phyloP scores from a whole-genome alignment of 2,329 filamentous ascomycete species.

The Xylaria sp. region DNA sequence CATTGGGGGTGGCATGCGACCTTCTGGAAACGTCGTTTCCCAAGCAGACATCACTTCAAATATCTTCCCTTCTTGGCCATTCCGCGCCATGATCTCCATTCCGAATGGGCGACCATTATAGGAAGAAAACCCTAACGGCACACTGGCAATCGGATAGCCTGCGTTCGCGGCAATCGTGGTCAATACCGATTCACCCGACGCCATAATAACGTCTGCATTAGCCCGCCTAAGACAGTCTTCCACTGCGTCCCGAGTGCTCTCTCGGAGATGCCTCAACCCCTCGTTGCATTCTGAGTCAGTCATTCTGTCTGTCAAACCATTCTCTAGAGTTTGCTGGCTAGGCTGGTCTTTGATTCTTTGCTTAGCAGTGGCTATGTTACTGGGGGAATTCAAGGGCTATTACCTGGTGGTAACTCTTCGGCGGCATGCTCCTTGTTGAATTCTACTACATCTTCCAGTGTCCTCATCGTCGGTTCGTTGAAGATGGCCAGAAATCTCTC shows the following conservation, averaged over 20 bases:
- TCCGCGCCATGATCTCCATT: slow-evolving; percentile 3
- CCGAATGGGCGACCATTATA: slow-evolving; percentile 4
- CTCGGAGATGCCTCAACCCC: slow-evolving; percentile 1
- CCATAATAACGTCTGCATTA: slow-evolving; percentile 2
- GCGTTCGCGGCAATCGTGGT: not conserved
- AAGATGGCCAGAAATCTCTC: slow-evolving; percentile 1
- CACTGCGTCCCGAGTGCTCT: not conserved
- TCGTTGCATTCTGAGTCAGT: not conserved
- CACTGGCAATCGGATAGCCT: slow-evolving; percentile 1
- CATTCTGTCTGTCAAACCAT: not conserved
- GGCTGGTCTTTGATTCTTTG: not conserved
- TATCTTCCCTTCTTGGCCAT: not conserved
- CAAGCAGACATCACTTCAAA: slow-evolving; percentile 6
- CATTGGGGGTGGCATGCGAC: not conserved
- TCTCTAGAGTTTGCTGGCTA: not conserved
- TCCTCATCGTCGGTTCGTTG: not conserved
- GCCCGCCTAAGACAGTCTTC: not conserved
- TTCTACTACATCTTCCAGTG: not conserved
- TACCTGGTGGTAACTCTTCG: slow-evolving; percentile 1
- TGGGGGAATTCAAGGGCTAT: not conserved
- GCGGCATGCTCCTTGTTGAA: slow-evolving; percentile 6
- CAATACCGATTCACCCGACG: slow-evolving; percentile 1
- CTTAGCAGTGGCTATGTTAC: not conserved
- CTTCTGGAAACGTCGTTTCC: not conserved
- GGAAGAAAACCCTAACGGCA: not conserved